Conservation (phyloP, 345 rosid species). For the Camelina sativa region DNA sequence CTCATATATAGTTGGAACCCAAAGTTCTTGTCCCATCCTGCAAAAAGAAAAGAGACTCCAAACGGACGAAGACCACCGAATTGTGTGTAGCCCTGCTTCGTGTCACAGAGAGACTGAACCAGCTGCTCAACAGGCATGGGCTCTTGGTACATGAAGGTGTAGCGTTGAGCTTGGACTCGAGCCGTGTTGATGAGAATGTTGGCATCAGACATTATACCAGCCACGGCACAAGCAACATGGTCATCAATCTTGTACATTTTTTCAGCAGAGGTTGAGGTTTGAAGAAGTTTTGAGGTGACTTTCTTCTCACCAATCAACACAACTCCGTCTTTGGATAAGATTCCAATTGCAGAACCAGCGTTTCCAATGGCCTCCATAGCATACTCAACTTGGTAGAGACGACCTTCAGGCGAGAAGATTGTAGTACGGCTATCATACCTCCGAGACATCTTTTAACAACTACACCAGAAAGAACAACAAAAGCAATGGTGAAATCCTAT, state of each 20-base stretch:
- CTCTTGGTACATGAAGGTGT: slow-evolving; percentile 87
- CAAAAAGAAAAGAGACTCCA: slow-evolving; percentile 92
- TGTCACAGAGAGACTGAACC: slow-evolving; percentile 93
- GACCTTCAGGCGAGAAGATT: slow-evolving; percentile 98
- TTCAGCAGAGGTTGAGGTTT: slow-evolving; percentile 86
- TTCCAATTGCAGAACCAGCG: slow-evolving; percentile 93
- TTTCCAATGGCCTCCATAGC: slow-evolving; percentile 99
- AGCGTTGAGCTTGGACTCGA: slow-evolving; percentile 92
- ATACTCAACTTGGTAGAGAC: slow-evolving; percentile 97
- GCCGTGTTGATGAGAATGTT: slow-evolving; percentile 95
- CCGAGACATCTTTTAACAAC: slow-evolving; percentile 66
- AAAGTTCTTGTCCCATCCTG: slow-evolving; percentile 92
- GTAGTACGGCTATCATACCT: slow-evolving; percentile 99
- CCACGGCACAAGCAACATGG: slow-evolving; percentile 95
- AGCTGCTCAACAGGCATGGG: slow-evolving; percentile 98
- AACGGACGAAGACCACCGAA: slow-evolving; percentile 98
- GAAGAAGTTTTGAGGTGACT: slow-evolving; percentile 95
- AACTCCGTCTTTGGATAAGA: slow-evolving; percentile 87
- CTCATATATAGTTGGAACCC: slow-evolving; percentile 97
- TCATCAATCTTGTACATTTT: slow-evolving; percentile 99
- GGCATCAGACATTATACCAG: slow-evolving; percentile 99
- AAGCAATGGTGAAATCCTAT: not conserved
- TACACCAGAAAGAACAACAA: slow-evolving; percentile 11
- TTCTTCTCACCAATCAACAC: slow-evolving; percentile 95
- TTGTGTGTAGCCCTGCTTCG: slow-evolving; percentile 96